Evolutionary conservation across 176 grass and related monocot species (phyloP).

Genomic region (Zea mays): Zm-B73-REFERENCE-NAM-5.0 NC_050099.1:4911501-4912000

Average conservation of each 20-base stretch:
- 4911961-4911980: constrained; percentile 34
- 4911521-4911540: constrained; percentile 79
- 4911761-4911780: background rate
- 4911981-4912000: background rate
- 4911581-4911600: background rate
- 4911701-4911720: constrained; percentile 77
- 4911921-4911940: constrained; percentile 20
- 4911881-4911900: background rate
- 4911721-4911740: constrained; percentile 39
- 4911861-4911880: background rate
- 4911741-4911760: background rate
- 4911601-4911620: background rate
- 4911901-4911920: background rate
- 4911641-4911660: background rate
- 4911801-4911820: constrained; percentile 38
- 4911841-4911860: background rate
- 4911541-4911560: background rate
- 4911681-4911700: constrained; percentile 75
- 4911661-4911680: constrained; percentile 58
- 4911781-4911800: background rate
- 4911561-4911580: background rate
- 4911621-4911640: background rate
- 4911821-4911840: constrained; percentile 4
- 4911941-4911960: constrained; percentile 11
- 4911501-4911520: constrained; percentile 74